A percentile compares a stretch with the other conserved stretches of the same genome.
Evolutionary conservation across 139 green algal genomes (phyloP).

Genomic region (Tetraselmis striata): DNA sequence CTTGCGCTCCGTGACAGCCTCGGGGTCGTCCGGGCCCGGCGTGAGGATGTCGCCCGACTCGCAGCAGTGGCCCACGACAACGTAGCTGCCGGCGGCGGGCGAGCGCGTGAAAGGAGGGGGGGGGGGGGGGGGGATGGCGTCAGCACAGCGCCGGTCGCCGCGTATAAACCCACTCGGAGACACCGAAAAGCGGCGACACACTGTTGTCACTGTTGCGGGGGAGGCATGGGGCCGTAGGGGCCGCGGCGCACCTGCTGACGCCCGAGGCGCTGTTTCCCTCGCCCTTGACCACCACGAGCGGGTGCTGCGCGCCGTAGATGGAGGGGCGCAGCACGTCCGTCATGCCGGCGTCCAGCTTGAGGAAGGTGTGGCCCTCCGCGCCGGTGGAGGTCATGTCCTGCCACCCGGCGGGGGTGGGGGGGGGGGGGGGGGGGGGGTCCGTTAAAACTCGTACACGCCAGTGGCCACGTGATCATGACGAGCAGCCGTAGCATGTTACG

Average conservation of each 20-base stretch:
- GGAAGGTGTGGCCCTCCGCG: slow-evolving; percentile 20
- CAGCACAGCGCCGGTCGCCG: too few relatives aligned
- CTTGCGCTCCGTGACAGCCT: slow-evolving; percentile 12
- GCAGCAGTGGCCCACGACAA: slow-evolving; percentile 33
- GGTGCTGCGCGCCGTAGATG: slow-evolving; percentile 28
- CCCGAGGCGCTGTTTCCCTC: neutral
- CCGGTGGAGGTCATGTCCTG: slow-evolving; percentile 16
- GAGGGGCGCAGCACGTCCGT: slow-evolving; percentile 25
- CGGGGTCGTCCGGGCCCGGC: slow-evolving; percentile 18
- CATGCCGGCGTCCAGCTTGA: slow-evolving; percentile 29
- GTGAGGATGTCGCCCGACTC: slow-evolving; percentile 26
- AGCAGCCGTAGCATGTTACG: too few relatives aligned
- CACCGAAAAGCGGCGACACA: too few relatives aligned
- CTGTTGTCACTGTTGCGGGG: too few relatives aligned
- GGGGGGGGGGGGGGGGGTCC: too few relatives aligned
- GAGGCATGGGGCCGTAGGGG: too few relatives aligned
- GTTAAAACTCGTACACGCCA: too few relatives aligned
- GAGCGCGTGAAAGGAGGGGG: too few relatives aligned
- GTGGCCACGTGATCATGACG: too few relatives aligned
- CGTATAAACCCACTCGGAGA: too few relatives aligned
- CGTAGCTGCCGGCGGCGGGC: slow-evolving; percentile 20
- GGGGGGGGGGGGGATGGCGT: too few relatives aligned
- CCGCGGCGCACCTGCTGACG: neutral
- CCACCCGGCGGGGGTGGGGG: too few relatives aligned
- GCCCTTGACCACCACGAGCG: slow-evolving; percentile 13